Conservation (phyloP, 2,329 filamentous ascomycete genomes). For the Ambrosiella cleistominuta region DNA sequence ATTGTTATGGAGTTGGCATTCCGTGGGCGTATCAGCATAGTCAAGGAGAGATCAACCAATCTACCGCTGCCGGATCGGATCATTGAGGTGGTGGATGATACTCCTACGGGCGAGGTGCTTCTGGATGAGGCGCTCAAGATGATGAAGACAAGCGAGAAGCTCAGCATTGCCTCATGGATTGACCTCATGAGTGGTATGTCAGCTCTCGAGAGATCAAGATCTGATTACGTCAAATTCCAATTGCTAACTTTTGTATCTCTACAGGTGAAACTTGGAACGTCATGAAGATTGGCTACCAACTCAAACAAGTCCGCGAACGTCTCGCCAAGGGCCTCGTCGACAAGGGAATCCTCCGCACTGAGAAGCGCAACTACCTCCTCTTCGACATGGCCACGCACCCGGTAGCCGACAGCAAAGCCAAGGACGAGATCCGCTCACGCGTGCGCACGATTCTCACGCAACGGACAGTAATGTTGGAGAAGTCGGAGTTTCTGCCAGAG, state of each 20-base stretch:
- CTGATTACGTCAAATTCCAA: not conserved
- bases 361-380: slow-evolving; percentile 97
- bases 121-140: slow-evolving; percentile 97
- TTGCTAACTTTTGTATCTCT: not conserved
- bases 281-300: slow-evolving; percentile 99
- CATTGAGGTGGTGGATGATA: slow-evolving; percentile 95
- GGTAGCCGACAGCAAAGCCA: slow-evolving; percentile 86
- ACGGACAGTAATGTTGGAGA: slow-evolving; percentile 77
- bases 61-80: slow-evolving; percentile 84
- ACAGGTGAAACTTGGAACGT: slow-evolving; percentile 97
- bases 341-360: slow-evolving; percentile 94
- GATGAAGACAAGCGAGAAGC: slow-evolving; percentile 99
- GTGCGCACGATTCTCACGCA: slow-evolving; percentile 86
- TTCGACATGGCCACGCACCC: slow-evolving; percentile 99
- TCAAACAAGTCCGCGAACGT: slow-evolving; percentile 96
- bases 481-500: slow-evolving; percentile 79
- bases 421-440: slow-evolving; percentile 88
- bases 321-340: slow-evolving; percentile 94
- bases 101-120: slow-evolving; percentile 87
- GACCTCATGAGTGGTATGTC: slow-evolving; percentile 82
- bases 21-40: slow-evolving; percentile 91
- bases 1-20: slow-evolving; percentile 97
- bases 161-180: slow-evolving; percentile 99
- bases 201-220: not conserved
- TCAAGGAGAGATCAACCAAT: slow-evolving; percentile 85